Conservation (phyloP, 2,329 filamentous ascomycete genomes). For the Huntiella decipiens region DNA sequence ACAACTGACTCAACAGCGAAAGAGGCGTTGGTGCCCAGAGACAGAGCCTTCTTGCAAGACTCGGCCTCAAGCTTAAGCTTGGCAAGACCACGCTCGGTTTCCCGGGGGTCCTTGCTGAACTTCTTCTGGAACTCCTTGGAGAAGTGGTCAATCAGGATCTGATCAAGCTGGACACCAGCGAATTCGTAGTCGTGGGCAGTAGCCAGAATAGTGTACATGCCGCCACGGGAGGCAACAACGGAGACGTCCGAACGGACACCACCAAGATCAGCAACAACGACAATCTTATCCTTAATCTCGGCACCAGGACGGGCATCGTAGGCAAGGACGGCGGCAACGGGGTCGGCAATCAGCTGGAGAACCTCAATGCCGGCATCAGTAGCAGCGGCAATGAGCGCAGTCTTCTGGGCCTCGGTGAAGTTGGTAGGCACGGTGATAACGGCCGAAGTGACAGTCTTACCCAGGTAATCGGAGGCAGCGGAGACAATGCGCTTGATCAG, state of each 20-base stretch:
- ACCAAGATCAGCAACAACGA: constrained; percentile 83
- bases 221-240: constrained; percentile 75
- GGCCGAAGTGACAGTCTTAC: constrained; percentile 83
- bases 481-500: constrained; percentile 65
- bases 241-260: constrained; percentile 84
- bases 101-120: constrained; percentile 72
- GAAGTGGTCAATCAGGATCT: constrained; percentile 86
- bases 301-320: constrained; percentile 75
- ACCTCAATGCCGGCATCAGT: constrained; percentile 70
- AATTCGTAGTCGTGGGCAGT: constrained; percentile 93
- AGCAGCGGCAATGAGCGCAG: constrained; percentile 58
- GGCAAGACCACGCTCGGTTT: constrained; percentile 62
- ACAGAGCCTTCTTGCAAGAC: constrained; percentile 78
- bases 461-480: constrained; percentile 79
- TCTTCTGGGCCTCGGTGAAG: constrained; percentile 73
- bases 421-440: constrained; percentile 90
- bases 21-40: constrained; percentile 68
- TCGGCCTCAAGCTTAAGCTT: constrained; percentile 89
- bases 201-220: constrained; percentile 89
- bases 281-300: constrained; percentile 61
- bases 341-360: constrained; percentile 82
- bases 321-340: constrained; percentile 70
- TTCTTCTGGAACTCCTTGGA: constrained; percentile 99
- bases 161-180: constrained; percentile 67
- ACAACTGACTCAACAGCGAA: constrained; percentile 86